Evolutionary conservation across 257 asterid species (phyloP).

Genomic region (Apocynum venetum): DNA sequence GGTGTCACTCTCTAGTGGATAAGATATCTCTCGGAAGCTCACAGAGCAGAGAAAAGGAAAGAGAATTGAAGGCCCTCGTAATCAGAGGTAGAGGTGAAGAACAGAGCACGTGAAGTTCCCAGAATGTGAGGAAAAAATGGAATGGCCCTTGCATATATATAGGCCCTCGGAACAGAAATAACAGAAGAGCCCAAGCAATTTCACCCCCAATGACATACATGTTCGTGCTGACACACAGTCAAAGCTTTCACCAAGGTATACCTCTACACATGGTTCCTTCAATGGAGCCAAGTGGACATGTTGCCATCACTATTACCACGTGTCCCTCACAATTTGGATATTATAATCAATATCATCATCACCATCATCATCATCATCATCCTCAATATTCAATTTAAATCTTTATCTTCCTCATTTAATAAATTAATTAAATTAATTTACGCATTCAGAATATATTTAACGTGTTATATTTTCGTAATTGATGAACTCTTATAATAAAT

Average conservation of each 20-base stretch:
- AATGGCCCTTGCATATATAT: slow-evolving; percentile 18
- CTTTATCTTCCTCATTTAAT: too few species aligned
- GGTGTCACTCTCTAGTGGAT: slow-evolving; percentile 4
- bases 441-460: too few species aligned
- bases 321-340: slow-evolving; percentile 14
- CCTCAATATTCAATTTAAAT: too few species aligned
- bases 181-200: background rate
- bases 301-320: slow-evolving; percentile 16
- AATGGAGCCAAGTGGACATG: slow-evolving; percentile 26
- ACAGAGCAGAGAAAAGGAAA: background rate
- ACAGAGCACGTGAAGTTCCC: slow-evolving; percentile 23
- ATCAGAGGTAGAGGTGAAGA: background rate
- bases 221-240: slow-evolving; percentile 1
- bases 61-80: background rate
- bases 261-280: slow-evolving; percentile 4
- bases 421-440: too few species aligned
- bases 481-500: too few species aligned
- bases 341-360: background rate
- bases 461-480: too few species aligned
- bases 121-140: slow-evolving; percentile 17
- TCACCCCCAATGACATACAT: background rate
- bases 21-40: slow-evolving; percentile 3
- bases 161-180: background rate
- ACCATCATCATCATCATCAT: too few species aligned
- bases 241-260: background rate